Percentiles rank a stretch among this genome's conserved stretches.
These are phyloP conservation scores for Scheffersomyces coipomensis DNA, from an alignment of 805 yeast genomes.

Conservation along the genomic window DNA sequence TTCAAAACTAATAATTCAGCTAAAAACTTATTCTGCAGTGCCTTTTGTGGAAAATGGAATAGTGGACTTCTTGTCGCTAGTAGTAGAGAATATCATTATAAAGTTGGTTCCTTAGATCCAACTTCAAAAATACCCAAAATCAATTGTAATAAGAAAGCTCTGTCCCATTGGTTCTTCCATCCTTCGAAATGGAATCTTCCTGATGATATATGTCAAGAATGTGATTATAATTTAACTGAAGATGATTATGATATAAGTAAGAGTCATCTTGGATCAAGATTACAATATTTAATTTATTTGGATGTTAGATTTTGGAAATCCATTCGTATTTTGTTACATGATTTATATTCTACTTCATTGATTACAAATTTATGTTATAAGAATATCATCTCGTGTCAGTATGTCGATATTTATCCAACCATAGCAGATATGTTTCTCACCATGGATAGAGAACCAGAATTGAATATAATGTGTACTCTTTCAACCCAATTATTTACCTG, in stretches of 20 bases:
- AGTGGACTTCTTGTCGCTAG: slow-evolving; percentile 36
- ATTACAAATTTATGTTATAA: slow-evolving; percentile 60
- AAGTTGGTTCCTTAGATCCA: slow-evolving; percentile 31
- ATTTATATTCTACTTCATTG: slow-evolving; percentile 61
- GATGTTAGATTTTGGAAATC: slow-evolving; percentile 74
- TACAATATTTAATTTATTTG: slow-evolving; percentile 58
- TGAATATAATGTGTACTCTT: slow-evolving; percentile 67
- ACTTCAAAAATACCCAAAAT: slow-evolving; percentile 38
- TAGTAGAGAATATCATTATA: slow-evolving; percentile 14
- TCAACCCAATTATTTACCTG: slow-evolving; percentile 89
- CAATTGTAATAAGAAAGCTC: slow-evolving; percentile 4
- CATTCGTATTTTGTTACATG: slow-evolving; percentile 57
- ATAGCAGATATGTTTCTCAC: slow-evolving; percentile 67
- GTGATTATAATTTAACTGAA: slow-evolving; percentile 41
- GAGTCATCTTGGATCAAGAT: slow-evolving; percentile 48
- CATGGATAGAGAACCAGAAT: slow-evolving; percentile 86
- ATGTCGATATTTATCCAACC: slow-evolving; percentile 79
- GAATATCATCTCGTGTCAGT: slow-evolving; percentile 66
- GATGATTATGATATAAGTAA: slow-evolving; percentile 22
- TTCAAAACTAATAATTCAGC: slow-evolving; percentile 46
- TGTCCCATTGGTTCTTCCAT: slow-evolving; percentile 37
- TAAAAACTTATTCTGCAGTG: slow-evolving; percentile 52
- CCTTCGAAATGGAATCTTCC: slow-evolving; percentile 50
- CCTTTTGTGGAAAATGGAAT: slow-evolving; percentile 62
- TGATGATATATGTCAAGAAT: slow-evolving; percentile 38